Base-by-base conservation (phyloP, 441 rosid species). In the Aquilaria agallochum region DNA sequence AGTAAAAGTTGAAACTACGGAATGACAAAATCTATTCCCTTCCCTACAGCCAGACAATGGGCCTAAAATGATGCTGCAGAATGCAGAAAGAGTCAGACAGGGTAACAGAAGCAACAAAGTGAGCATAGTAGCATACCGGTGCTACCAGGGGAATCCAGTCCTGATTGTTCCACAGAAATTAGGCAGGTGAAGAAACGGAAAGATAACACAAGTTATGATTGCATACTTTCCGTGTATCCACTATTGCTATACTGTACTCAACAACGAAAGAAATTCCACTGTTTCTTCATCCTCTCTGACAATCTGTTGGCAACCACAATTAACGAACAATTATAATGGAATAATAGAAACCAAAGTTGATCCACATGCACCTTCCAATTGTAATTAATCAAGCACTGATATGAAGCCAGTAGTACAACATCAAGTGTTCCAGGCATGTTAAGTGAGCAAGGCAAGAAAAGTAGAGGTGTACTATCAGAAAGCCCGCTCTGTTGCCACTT, bases 281-380 rank as follows among this genome's bases (percentile, higher is more conserved):
- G 88, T 90, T 68, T 89, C 98, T 74, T 90, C 89, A 59, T 75
- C 86, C 83, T 90, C 97, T 75, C 71, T 84, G 65, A 94, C 67
- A 66, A 93, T 74, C 97, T 93, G 91, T 72, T 40, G 66, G 69
- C 20, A 56, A 60, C 45, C 56, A 63, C 59, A 62, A 63, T 50
- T 51, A 13, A 40, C 50, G 59, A 11, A 45, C 31, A 53, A 50
- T 56, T 56, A 57, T 20, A 60, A 47, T 64, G 61, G 11, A 12
- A 33, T 44, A 33, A 5, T 30, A 62, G n/a, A 36, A 13, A 52
- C 46, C 55, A 70, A 33, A 57, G 13, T 11, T 65, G 11, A 40
- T 71, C 50, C 66, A 33, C 64, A 62, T 11, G 56, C 48, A 53
- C 56, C 49, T 36, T 27, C 15, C 44, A 11, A 53, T 58, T 65